Evolutionary conservation across 305 asterid genomes (phyloP).

Genomic region (Fraxinus albicans): DNA sequence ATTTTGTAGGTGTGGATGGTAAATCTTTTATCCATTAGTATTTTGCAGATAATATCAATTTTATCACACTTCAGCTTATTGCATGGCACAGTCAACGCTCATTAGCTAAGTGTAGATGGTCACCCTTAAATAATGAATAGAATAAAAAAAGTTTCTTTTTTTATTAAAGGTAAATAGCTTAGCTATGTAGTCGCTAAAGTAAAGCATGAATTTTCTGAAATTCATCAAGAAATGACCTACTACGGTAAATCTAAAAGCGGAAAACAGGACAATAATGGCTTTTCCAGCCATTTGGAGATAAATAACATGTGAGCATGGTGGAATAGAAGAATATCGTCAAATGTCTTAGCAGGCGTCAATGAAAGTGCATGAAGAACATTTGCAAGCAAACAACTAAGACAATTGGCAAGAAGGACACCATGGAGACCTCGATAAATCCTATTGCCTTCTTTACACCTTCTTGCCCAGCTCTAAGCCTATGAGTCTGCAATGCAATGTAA

Average conservation of each 20-base stretch:
- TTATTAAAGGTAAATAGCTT: not conserved
- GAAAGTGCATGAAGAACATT: not conserved
- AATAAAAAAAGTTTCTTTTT: not conserved
- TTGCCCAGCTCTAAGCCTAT: constrained; percentile 74
- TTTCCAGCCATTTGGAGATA: not conserved
- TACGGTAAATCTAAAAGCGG: not conserved
- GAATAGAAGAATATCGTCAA: constrained; percentile 2
- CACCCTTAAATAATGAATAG: not conserved
- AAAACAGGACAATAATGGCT: not conserved
- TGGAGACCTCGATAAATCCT: constrained; percentile 69
- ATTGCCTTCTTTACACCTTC: constrained; percentile 58
- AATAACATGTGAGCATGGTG: not conserved
- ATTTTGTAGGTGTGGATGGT: too few species aligned
- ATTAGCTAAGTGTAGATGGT: not conserved
- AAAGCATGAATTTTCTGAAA: not conserved
- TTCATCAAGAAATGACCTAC: not conserved
- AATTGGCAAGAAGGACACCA: constrained; percentile 19
- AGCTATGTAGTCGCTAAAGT: not conserved
- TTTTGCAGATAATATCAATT: not conserved
- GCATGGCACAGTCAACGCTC: constrained; percentile 3
- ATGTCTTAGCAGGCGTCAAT: not conserved
- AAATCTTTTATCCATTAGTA: too few species aligned
- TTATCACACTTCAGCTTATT: constrained; percentile 5
- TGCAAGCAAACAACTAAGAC: too few species aligned
- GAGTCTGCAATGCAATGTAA: constrained; percentile 50